Evolutionary conservation across 1,284 basidiomycete genomes (phyloP), one percentile per base, ranked within the genome.

Genomic region (Inonotus hispidus): DNA sequence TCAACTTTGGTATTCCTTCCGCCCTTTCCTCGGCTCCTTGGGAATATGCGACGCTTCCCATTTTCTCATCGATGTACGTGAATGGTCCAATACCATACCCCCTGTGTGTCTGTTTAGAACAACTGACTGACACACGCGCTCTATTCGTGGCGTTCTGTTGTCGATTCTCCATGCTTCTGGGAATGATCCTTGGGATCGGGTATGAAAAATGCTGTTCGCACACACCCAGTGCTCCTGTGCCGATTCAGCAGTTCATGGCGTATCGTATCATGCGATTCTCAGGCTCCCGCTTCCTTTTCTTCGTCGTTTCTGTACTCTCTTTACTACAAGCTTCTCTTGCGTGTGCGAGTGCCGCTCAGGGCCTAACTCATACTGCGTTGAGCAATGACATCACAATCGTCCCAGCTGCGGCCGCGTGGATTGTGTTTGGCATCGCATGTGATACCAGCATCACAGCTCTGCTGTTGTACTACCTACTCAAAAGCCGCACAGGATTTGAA

Each of bases 191-290:
- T 52, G 37, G 7, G 23, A 58, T 19, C 21, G 1, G 1, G 32
- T 23, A 3, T n/a, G 23, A 19, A 52, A 52, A 25, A 29, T 29
- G 19, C 16, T 35, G 4, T 10, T 14, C 45, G 16, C 41, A n/a
- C 23, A 39, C 23, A 21, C 14, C 11, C 47, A 74, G 73, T 19
- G 70, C 71, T 1, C 70, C 72, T 3, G 69, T 68, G 16, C 73
- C 72, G 5, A 72, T 73, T n/a, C 71, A 74, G 60, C 55, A 70
- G 10, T 73, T 70, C 62, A 69, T 74, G 41, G 69, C 71, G 1
- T 71, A 66, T 67, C 69, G 73, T 25, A 71, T 74, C 47, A 66
- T 62, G 47, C 63, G 65, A 25, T 68, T 73, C 43, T 69, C 71
- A 2, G 54, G 63, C 1, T 72, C 70, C 1, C 63, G 47, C 38